phyloP scores from a whole-genome alignment of 1,284 basidiomycete genomes.

The Bjerkandera adusta region DNA sequence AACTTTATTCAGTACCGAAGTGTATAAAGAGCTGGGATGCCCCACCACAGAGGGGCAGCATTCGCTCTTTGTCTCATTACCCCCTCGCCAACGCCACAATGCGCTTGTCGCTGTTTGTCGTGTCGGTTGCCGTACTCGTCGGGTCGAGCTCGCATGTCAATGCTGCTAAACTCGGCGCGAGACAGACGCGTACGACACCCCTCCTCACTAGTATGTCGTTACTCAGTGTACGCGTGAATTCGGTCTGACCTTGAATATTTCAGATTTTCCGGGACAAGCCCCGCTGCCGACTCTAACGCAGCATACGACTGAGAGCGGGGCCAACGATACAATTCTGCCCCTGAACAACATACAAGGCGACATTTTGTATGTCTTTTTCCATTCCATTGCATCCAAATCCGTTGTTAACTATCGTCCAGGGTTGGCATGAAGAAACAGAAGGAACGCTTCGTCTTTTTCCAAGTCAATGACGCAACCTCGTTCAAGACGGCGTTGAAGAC shows the following conservation, averaged over 20 bases:
- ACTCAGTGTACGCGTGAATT: not conserved
- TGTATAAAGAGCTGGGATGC: no score
- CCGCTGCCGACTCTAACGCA: constrained; percentile 7
- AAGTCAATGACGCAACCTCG: constrained; percentile 10
- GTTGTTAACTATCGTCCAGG: not conserved
- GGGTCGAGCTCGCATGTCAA: not conserved
- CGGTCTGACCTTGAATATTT: not conserved
- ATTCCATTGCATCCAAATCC: not conserved
- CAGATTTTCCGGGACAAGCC: constrained; percentile 12
- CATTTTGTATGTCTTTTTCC: constrained; percentile 10
- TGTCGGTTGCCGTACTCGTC: not conserved
- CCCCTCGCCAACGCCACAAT: constrained; percentile 12
- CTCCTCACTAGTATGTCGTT: constrained; percentile 2
- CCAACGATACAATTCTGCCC: constrained; percentile 12
- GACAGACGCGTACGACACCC: constrained; percentile 1
- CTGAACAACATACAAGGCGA: constrained; percentile 14
- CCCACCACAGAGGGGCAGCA: no score
- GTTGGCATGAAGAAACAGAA: constrained; percentile 16
- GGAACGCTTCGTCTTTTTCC: constrained; percentile 13
- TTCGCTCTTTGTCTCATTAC: no score
- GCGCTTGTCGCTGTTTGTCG: constrained; percentile 1
- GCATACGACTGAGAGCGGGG: constrained; percentile 8
- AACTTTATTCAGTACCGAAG: no score
- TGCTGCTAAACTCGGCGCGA: no score
- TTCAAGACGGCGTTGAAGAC: constrained; percentile 13